Conservation (phyloP, 169 alveolate species). For the Theileria parva region DNA sequence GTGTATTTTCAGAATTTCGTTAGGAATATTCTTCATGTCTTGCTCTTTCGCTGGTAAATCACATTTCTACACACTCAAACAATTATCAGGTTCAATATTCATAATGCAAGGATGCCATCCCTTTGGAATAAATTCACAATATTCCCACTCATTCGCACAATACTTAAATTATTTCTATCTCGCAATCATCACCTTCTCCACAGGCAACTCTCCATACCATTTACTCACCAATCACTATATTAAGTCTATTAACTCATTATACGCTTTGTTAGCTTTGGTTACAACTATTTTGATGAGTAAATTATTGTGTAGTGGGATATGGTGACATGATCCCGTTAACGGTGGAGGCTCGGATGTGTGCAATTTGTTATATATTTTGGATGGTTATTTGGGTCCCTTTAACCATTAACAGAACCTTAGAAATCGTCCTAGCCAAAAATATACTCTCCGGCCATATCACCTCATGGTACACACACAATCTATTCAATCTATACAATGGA, state of each 20-base stretch:
- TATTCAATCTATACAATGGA: too few species aligned
- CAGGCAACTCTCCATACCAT: constrained; percentile 44
- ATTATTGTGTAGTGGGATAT: constrained; percentile 68
- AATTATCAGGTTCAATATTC: constrained; percentile 49
- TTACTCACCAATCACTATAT: too few species aligned
- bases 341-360: constrained; percentile 65
- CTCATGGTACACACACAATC: too few species aligned
- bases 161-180: constrained; percentile 66
- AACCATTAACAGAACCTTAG: constrained; percentile 70
- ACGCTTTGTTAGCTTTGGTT: too few species aligned
- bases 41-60: constrained; percentile 58
- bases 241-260: too few species aligned
- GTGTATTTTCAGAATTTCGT: constrained; percentile 32
- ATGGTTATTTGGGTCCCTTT: constrained; percentile 76
- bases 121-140: not conserved
- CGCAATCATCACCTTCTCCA: constrained; percentile 75
- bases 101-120: constrained; percentile 63
- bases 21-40: constrained; percentile 60
- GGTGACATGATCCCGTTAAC: constrained; percentile 76
- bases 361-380: constrained; percentile 70
- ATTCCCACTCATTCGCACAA: constrained; percentile 22
- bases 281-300: too few species aligned
- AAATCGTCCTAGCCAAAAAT: constrained; percentile 63
- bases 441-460: constrained; percentile 62
- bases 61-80: not conserved